A percentile compares a stretch with the other conserved stretches of the same genome.
Conservation (phyloP, 2,329 filamentous ascomycete genomes). For the Phoma sp. region DNA sequence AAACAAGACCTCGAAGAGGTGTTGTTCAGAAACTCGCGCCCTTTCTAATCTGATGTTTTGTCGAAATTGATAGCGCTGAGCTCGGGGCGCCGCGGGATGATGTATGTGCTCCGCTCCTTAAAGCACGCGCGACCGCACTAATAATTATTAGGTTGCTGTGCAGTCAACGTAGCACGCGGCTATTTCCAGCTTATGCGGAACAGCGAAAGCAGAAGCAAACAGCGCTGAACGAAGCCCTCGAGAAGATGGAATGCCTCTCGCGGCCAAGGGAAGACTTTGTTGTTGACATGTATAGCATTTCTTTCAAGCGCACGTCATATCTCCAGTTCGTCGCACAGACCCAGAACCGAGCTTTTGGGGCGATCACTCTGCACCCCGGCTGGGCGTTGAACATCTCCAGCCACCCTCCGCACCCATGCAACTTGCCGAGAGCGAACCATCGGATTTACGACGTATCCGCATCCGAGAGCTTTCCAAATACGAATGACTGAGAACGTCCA, state of each 20-base stretch:
- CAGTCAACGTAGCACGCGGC: slow-evolving; percentile 22
- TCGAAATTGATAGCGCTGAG: slow-evolving; percentile 15
- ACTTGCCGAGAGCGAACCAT: background rate
- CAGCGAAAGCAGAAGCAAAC: background rate
- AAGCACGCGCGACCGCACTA: slow-evolving; percentile 27
- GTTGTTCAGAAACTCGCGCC: slow-evolving; percentile 7
- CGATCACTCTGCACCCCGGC: slow-evolving; percentile 9
- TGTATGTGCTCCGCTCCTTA: slow-evolving; percentile 16
- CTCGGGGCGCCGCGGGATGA: slow-evolving; percentile 15
- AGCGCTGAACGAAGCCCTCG: background rate
- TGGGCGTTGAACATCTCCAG: slow-evolving; percentile 1
- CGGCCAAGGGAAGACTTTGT: background rate
- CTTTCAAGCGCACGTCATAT: slow-evolving; percentile 11
- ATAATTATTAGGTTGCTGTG: slow-evolving; percentile 21
- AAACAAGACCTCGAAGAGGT: slow-evolving; percentile 8
- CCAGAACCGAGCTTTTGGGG: background rate
- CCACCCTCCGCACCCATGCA: slow-evolving; percentile 4
- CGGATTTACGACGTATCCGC: slow-evolving; percentile 4
- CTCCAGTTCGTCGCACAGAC: slow-evolving; percentile 6
- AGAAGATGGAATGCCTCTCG: too few species aligned
- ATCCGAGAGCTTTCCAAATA: background rate
- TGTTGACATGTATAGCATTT: background rate
- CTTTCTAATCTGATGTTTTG: slow-evolving; percentile 10
- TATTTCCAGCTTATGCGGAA: slow-evolving; percentile 1
- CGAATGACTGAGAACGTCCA: background rate